These are phyloP conservation scores for Saccharomyces eubayanus DNA, from an alignment of 805 yeast genomes.

Conservation along the genomic window DNA sequence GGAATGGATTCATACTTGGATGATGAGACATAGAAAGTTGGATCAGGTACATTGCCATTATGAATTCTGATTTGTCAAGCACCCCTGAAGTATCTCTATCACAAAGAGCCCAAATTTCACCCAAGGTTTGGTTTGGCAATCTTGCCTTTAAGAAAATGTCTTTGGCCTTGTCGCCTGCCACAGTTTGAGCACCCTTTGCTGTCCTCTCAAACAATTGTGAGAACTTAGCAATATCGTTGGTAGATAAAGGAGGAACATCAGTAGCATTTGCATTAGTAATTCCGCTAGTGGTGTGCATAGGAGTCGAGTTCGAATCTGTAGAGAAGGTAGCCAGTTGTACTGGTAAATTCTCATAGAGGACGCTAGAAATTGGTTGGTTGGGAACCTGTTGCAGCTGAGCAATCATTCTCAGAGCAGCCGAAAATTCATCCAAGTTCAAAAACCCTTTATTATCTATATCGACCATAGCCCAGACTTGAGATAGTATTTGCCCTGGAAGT, in stretches of 20 bases:
- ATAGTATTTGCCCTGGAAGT: slow-evolving; percentile 64
- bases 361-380: slow-evolving; percentile 39
- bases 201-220: slow-evolving; percentile 68
- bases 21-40: slow-evolving; percentile 57
- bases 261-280: slow-evolving; percentile 19
- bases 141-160: slow-evolving; percentile 84
- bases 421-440: slow-evolving; percentile 70
- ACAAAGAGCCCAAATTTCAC: slow-evolving; percentile 82
- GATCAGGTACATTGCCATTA: slow-evolving; percentile 90
- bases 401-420: slow-evolving; percentile 79
- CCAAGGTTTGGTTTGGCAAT: slow-evolving; percentile 66
- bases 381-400: slow-evolving; percentile 74
- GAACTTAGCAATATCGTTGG: slow-evolving; percentile 54
- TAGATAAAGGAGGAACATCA: slow-evolving; percentile 43
- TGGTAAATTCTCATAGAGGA: slow-evolving; percentile 27
- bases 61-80: slow-evolving; percentile 65
- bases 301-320: slow-evolving; percentile 25
- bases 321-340: slow-evolving; percentile 31
- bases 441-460: slow-evolving; percentile 84
- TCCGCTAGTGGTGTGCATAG: slow-evolving; percentile 28
- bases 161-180: slow-evolving; percentile 75
- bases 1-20: slow-evolving; percentile 54
- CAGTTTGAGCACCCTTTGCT: slow-evolving; percentile 37
- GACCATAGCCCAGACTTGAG: slow-evolving; percentile 92
- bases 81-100: slow-evolving; percentile 71